A percentile compares a stretch with the other conserved stretches of the same genome.
Conservation (phyloP, 2,329 filamentous ascomycete genomes). For the Alternaria consortialis region DNA sequence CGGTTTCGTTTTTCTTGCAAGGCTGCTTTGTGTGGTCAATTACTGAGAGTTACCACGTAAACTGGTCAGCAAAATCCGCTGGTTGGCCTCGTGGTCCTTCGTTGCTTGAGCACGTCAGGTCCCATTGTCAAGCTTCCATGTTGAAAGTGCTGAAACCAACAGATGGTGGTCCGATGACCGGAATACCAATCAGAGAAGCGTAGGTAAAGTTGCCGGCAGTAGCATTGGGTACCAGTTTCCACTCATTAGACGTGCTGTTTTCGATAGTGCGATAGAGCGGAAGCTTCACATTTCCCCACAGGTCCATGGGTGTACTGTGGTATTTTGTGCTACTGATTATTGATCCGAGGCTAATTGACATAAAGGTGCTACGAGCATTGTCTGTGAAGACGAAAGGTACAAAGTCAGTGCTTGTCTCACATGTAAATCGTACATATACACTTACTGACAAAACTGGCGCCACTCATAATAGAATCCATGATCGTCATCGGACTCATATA, state of each 20-base stretch:
- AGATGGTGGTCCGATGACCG: conserved; percentile 18
- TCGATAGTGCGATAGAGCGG: conserved; percentile 35
- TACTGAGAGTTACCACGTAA: conserved; percentile 27
- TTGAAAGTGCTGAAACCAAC: conserved; percentile 25
- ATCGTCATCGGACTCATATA: conserved; percentile 31
- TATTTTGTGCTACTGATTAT: conserved; percentile 37
- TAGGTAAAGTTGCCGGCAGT: conserved; percentile 28
- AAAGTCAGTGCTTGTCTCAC: neutral
- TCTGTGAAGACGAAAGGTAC: neutral
- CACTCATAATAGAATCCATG: conserved; percentile 18
- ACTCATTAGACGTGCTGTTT: conserved; percentile 28
- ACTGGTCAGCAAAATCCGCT: conserved; percentile 15
- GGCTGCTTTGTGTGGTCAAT: neutral
- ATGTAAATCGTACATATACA: neutral
- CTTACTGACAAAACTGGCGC: conserved; percentile 18
- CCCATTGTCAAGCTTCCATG: conserved; percentile 39
- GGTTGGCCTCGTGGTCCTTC: conserved; percentile 5
- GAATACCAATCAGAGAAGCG: conserved; percentile 40
- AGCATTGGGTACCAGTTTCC: conserved; percentile 25
- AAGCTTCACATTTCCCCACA: conserved; percentile 43
- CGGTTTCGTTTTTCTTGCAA: conserved; percentile 11
- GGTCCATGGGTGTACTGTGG: conserved; percentile 32
- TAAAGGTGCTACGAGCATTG: conserved; percentile 29
- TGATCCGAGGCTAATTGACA: conserved; percentile 33
- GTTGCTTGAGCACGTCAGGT: conserved; percentile 36